These are phyloP conservation scores for Penicillium sclerotiorum DNA, from an alignment of 2,329 filamentous ascomycete species.

Conservation along the genomic window DNA sequence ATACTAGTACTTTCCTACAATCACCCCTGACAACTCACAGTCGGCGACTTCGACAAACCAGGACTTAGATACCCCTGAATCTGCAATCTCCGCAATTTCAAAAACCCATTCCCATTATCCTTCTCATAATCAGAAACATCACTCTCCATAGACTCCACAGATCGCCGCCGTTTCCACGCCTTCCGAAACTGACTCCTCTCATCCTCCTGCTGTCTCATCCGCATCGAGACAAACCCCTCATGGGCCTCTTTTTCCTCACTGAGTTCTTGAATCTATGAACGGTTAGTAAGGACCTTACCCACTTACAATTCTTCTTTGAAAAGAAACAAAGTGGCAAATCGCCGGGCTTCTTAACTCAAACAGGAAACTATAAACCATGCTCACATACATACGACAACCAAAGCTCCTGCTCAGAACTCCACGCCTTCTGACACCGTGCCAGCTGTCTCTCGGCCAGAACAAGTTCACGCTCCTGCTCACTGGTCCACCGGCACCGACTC, in stretches of 20 bases:
- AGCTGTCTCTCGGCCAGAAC: slow-evolving; percentile 31
- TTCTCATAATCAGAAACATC: too few species aligned
- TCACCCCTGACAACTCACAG: too few species aligned
- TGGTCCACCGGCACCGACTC: slow-evolving; percentile 31
- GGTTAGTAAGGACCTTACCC: too few species aligned
- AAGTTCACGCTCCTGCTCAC: slow-evolving; percentile 33
- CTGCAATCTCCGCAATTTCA: not conserved
- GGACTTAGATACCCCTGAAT: slow-evolving; percentile 13
- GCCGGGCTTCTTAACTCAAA: too few species aligned
- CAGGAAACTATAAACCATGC: too few species aligned
- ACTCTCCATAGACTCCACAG: slow-evolving; percentile 7
- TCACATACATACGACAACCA: slow-evolving; percentile 39
- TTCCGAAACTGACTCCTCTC: slow-evolving; percentile 39
- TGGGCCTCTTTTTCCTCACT: slow-evolving; percentile 39
- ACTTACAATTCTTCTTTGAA: not conserved
- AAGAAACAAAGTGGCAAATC: not conserved
- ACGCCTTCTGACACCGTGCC: slow-evolving; percentile 38
- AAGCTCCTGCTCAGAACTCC: slow-evolving; percentile 40
- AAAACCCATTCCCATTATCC: not conserved
- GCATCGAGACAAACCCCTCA: slow-evolving; percentile 32
- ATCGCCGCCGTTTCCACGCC: slow-evolving; percentile 33
- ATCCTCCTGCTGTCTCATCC: slow-evolving; percentile 36
- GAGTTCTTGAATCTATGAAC: slow-evolving; percentile 31
- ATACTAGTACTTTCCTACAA: too few species aligned
- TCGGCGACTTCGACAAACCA: too few species aligned